A percentile compares a stretch with the other conserved stretches of the same genome.
Evolutionary conservation across 345 rosid genomes (phyloP).

Genomic region (Dipteronia sinensis): DNA sequence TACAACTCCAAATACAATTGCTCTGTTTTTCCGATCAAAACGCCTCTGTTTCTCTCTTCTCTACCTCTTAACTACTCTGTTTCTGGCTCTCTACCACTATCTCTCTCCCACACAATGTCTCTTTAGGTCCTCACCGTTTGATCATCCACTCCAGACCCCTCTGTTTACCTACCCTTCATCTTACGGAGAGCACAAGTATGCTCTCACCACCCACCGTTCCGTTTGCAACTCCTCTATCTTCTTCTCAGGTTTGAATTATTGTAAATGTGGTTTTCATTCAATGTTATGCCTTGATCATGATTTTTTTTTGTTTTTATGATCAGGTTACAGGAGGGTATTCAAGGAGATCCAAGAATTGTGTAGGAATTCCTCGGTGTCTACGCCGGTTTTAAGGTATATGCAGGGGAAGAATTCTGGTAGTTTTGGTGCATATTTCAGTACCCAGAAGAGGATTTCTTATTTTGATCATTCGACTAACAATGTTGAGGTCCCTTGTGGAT

Average conservation of each 20-base stretch:
- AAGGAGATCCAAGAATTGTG: slow-evolving; percentile 53
- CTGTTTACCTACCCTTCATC: slow-evolving; percentile 77
- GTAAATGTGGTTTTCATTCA: background rate
- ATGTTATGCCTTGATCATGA: background rate
- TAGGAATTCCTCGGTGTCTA: slow-evolving; percentile 28
- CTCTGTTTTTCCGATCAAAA: slow-evolving; percentile 68
- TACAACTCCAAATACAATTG: slow-evolving; percentile 16
- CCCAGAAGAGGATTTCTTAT: slow-evolving; percentile 60
- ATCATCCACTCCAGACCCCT: slow-evolving; percentile 68
- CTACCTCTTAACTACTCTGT: slow-evolving; percentile 61
- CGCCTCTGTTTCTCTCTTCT: slow-evolving; percentile 80
- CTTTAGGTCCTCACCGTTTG: slow-evolving; percentile 71
- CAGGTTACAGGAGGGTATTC: slow-evolving; percentile 65
- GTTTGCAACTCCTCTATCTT: slow-evolving; percentile 68
- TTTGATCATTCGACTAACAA: slow-evolving; percentile 38
- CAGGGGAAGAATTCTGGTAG: slow-evolving; percentile 43
- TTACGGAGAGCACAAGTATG: slow-evolving; percentile 87
- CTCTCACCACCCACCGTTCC: slow-evolving; percentile 65
- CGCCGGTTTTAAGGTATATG: slow-evolving; percentile 51
- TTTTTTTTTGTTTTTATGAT: background rate
- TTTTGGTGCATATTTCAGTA: slow-evolving; percentile 74
- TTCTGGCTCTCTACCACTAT: slow-evolving; percentile 51
- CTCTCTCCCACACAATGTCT: slow-evolving; percentile 60
- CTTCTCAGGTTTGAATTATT: slow-evolving; percentile 55
- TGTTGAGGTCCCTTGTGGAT: slow-evolving; percentile 75